phyloP scores from a whole-genome alignment of 225 moss, liverwort and hornwort species.

The Bryoerythrophyllum caledonicum region DNA sequence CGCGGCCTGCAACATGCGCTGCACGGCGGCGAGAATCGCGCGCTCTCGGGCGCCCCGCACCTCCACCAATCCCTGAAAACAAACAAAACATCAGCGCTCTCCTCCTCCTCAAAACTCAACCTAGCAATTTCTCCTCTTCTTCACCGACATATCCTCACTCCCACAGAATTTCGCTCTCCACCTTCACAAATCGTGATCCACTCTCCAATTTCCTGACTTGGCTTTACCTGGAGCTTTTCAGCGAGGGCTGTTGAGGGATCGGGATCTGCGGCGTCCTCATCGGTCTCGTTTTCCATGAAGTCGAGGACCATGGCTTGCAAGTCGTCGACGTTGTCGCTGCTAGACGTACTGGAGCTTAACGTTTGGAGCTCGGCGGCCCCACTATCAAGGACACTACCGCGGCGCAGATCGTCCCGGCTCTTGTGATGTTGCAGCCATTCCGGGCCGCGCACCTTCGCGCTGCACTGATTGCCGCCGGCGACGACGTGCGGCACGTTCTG shows the following conservation, averaged over 20 bases:
- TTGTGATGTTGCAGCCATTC: conserved; percentile 21
- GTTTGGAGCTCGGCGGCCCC: too few relatives aligned
- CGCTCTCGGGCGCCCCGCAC: conserved; percentile 39
- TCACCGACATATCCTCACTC: too few relatives aligned
- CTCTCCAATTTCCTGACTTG: too few relatives aligned
- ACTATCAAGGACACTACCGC: too few relatives aligned
- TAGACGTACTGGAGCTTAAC: conserved; percentile 19
- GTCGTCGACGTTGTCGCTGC: conserved; percentile 48
- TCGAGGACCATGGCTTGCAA: conserved; percentile 77
- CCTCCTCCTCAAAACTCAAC: too few relatives aligned
- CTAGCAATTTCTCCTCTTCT: too few relatives aligned
- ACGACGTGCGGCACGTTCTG: background rate
- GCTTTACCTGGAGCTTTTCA: too few relatives aligned
- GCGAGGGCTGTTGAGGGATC: too few relatives aligned
- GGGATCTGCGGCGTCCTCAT: too few relatives aligned
- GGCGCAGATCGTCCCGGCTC: too few relatives aligned
- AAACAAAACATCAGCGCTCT: background rate
- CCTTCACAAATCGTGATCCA: too few relatives aligned
- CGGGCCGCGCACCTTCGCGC: conserved; percentile 9
- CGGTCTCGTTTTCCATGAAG: conserved; percentile 57
- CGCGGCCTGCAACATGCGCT: conserved; percentile 44
- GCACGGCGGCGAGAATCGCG: conserved; percentile 50
- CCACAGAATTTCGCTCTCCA: too few relatives aligned
- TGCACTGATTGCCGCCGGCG: background rate
- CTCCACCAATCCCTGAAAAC: conserved; percentile 47